Base-by-base conservation (phyloP, 805 yeast genomes). In the Saturnispora saitoi region DNA sequence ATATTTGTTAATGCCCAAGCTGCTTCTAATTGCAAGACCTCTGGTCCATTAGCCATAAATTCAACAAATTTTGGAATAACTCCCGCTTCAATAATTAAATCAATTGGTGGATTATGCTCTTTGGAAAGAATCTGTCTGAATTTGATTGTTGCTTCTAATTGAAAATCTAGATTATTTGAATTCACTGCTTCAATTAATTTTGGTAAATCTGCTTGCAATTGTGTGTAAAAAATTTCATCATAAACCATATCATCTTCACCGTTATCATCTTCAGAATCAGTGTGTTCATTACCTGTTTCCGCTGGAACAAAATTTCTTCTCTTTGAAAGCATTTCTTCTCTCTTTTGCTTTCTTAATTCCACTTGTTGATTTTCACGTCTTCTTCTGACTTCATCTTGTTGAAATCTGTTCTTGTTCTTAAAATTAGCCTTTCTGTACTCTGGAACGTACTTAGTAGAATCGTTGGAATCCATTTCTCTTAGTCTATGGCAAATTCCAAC, bases 1-100 rank as follows among this genome's bases (percentile, higher is more conserved):
- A 93, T 91, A 65, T 93, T 93, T 45, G 99, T 93, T 58, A 93
- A 77, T n/a, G 98, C 98, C 99, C 99, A 93, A 8, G 99, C 97
- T 11, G 98, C 96, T 72, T 93, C 99, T 59, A 93, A 78, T 70
- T 91, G 98, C 59, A 93, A 75, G 75, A 86, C 80, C 60, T 86
- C 89, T 3, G 90, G 86, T 56, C 86, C 89, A 47, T 78, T 73
- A 51, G 73, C 71, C 89, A 93, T 84, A 59, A 90, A 88, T 58
- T 78, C 81, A 48, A 93, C 96, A 65, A 93, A 77, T 47, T 82
- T 81, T 51, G 97, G 95, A 47, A 93, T 93, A 31, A 91, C 96
- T 42, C 98, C 98, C 47, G 90, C 76, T 64, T 86, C 85, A 55
- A 93, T 90, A 32, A 93, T 98, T 52, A 85, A 70, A 67, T 89